Base-by-base conservation (phyloP, 768 basidiomycete genomes). In the Russula sp. region DNA sequence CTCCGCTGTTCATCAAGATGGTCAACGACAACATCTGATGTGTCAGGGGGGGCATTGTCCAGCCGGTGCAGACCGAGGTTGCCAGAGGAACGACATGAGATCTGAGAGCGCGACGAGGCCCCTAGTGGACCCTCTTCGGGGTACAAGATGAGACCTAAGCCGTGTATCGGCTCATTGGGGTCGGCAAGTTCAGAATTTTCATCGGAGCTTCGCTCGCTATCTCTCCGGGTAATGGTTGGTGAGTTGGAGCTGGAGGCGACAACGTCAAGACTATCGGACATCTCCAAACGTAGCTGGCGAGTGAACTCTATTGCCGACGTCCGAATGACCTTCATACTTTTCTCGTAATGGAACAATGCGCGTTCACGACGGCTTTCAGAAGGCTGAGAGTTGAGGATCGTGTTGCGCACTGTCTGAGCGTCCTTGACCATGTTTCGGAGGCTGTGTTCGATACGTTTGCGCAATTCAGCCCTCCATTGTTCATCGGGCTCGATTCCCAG, bases 131-230 rank as follows among this genome's bases (percentile, higher is more conserved):
- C 60, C 5, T 65, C 64, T 10, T 67, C 66, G 2, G 60, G 70
- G 69, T 20, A 63, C 75, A 81, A 46, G 53, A 85, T 10, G 60
- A 70, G 45, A 73, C 25, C 29, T 16, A 39, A 8, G 39, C 11
- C 41, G 76, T 5, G 71, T 74, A 18, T 79, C 83, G 65, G 69
- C 66, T 20, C 68, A 73, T 29, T 83, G 42, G 63, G 60, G 20
- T 62, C 48, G 36, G 59, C 48, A 3, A 64, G 25, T 45, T 59
- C 58, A 25, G 32, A 43, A 7, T 52, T 36, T 29, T 29, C 61
- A 35, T 52, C 36, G 9, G 22, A 36, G 39, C 11, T 35, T 36
- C 10, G 57, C 11, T 63, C 62, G 25, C 58, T 20, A 22, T 55
- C 52, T 32, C 45, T 50, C 5, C 32, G 46, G n/a, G 42, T 46